Percentiles rank a stretch among this genome's conserved stretches.
Conservation (phyloP, 208 protist genomes). For the Trichomonas vaginalis region DNA sequence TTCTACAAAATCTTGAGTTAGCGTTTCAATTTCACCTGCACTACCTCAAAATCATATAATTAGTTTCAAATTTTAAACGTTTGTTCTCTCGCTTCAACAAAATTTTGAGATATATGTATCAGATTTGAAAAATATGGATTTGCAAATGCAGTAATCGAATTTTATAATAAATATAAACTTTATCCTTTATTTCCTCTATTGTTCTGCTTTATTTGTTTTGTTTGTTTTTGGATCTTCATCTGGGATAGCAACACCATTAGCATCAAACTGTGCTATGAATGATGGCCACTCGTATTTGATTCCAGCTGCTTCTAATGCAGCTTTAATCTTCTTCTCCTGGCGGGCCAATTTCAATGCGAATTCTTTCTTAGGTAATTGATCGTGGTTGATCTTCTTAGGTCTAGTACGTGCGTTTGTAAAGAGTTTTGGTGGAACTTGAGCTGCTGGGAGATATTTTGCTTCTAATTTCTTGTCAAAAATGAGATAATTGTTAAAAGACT, state of each 20-base stretch:
- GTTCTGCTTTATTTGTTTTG: not conserved
- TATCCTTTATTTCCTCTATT: too few relatives aligned
- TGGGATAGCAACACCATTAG: not conserved
- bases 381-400: not conserved
- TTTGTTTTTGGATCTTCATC: not conserved
- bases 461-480: not conserved
- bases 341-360: not conserved
- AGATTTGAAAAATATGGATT: too few relatives aligned
- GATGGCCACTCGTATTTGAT: not conserved
- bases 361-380: not conserved
- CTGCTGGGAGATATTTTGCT: not conserved
- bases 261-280: not conserved
- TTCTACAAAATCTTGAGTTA: too few relatives aligned
- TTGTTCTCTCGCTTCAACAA: too few relatives aligned
- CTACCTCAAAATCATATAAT: too few relatives aligned
- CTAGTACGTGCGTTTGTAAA: not conserved
- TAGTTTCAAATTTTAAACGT: too few relatives aligned
- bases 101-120: too few relatives aligned
- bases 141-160: too few relatives aligned
- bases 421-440: constrained; percentile 12
- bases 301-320: not conserved
- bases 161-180: too few relatives aligned
- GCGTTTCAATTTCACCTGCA: too few relatives aligned
- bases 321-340: not conserved
- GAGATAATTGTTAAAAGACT: constrained; percentile 25